Evolutionary conservation across 768 basidiomycete species (phyloP).

Genomic region (Psilocybe sp.): DNA sequence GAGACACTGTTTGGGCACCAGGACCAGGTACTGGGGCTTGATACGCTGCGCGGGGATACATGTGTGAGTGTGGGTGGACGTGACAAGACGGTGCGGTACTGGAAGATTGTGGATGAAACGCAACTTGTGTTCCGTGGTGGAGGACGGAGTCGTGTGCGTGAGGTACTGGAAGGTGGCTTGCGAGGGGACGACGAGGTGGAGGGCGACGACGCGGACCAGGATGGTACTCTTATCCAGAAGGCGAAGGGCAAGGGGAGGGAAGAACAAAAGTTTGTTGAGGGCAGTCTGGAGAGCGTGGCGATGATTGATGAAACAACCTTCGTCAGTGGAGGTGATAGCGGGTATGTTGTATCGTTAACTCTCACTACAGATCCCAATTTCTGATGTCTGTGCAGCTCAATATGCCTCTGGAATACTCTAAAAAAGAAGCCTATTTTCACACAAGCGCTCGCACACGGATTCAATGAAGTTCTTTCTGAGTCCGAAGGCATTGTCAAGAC

Average conservation of each 20-base stretch:
- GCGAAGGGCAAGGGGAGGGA: slow-evolving; percentile 33
- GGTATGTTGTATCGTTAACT: slow-evolving; percentile 50
- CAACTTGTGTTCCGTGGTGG: slow-evolving; percentile 97
- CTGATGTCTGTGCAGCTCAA: slow-evolving; percentile 54
- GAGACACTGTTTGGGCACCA: slow-evolving; percentile 98
- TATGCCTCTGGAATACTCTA: slow-evolving; percentile 85
- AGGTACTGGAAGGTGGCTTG: slow-evolving; percentile 77
- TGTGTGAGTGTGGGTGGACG: slow-evolving; percentile 86
- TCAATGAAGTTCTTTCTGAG: slow-evolving; percentile 67
- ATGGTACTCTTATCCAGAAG: slow-evolving; percentile 18
- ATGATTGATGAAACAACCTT: slow-evolving; percentile 96
- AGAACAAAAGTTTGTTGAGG: slow-evolving; percentile 70
- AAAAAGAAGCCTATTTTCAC: slow-evolving; percentile 97
- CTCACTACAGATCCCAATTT: not conserved
- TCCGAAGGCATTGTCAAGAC: slow-evolving; percentile 73
- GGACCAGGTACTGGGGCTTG: slow-evolving; percentile 75
- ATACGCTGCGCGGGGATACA: slow-evolving; percentile 79
- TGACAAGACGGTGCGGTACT: slow-evolving; percentile 90
- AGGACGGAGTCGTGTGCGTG: slow-evolving; percentile 75
- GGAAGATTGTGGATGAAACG: slow-evolving; percentile 95
- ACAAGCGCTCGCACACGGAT: slow-evolving; percentile 82
- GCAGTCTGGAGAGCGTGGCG: slow-evolving; percentile 86
- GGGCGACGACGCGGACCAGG: slow-evolving; percentile 26
- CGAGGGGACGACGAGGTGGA: slow-evolving; percentile 58
- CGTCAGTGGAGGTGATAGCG: slow-evolving; percentile 93